Evolutionary conservation across 2,329 filamentous ascomycete species (phyloP).

Genomic region (Alternaria rosae): DNA sequence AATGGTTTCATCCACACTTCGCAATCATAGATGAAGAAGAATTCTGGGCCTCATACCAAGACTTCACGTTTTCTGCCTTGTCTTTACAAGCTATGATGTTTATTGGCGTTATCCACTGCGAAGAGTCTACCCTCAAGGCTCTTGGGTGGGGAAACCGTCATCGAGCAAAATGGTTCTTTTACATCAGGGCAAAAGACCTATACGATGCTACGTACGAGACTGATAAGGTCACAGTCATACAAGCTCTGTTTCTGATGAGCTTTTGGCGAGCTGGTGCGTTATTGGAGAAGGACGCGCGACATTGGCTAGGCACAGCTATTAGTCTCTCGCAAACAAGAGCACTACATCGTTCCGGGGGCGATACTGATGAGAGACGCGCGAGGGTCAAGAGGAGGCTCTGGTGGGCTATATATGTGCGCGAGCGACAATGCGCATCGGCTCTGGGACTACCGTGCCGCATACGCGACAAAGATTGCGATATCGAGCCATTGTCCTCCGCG

Average conservation of each 20-base stretch:
- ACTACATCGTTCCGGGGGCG: slow-evolving; percentile 49
- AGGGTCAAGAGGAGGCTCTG: slow-evolving; percentile 59
- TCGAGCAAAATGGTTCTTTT: slow-evolving; percentile 60
- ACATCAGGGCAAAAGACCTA: slow-evolving; percentile 59
- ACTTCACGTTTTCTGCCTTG: slow-evolving; percentile 57
- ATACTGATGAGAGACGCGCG: slow-evolving; percentile 36
- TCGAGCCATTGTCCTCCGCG: slow-evolving; percentile 47
- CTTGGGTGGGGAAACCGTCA: slow-evolving; percentile 60
- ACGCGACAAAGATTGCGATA: slow-evolving; percentile 59
- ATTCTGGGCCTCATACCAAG: slow-evolving; percentile 51
- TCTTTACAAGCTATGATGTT: slow-evolving; percentile 63
- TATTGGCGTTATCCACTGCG: slow-evolving; percentile 63
- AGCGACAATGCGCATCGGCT: slow-evolving; percentile 58
- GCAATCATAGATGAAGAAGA: slow-evolving; percentile 60
- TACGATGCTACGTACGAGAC: slow-evolving; percentile 64
- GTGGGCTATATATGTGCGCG: slow-evolving; percentile 63
- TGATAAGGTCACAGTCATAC: slow-evolving; percentile 59
- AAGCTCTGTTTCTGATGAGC: slow-evolving; percentile 63
- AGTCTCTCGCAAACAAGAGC: slow-evolving; percentile 61
- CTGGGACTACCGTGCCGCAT: slow-evolving; percentile 58
- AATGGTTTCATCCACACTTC: slow-evolving; percentile 65
- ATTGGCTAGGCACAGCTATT: slow-evolving; percentile 57
- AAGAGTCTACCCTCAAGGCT: slow-evolving; percentile 53
- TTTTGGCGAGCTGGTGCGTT: slow-evolving; percentile 62
- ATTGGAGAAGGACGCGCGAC: slow-evolving; percentile 46